phyloP scores from a whole-genome alignment of 2,329 filamentous ascomycete species.

The Camillea tinctor region DNA sequence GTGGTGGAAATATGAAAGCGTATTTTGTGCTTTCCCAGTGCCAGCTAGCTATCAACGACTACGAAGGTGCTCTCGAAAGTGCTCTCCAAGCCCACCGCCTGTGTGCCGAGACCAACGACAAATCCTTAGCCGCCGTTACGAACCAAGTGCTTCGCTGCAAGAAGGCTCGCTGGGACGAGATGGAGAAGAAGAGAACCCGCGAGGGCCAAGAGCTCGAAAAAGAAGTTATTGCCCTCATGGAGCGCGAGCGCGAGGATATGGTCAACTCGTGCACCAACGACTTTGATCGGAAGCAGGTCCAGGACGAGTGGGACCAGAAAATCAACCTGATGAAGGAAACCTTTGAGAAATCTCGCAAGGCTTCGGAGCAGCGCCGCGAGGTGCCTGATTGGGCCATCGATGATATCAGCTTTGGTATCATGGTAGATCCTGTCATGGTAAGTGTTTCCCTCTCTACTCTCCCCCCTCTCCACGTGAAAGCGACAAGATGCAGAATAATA shows the following conservation, averaged over 20 bases:
- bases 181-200: constrained; percentile 61
- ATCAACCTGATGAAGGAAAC: constrained; percentile 42
- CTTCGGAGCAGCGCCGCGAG: constrained; percentile 48
- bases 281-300: constrained; percentile 46
- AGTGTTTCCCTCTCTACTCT: constrained; percentile 27
- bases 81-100: constrained; percentile 72
- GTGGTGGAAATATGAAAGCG: constrained; percentile 71
- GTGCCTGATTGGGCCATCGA: constrained; percentile 78
- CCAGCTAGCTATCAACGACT: constrained; percentile 70
- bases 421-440: constrained; percentile 67
- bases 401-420: constrained; percentile 71
- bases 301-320: constrained; percentile 48
- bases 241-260: constrained; percentile 44
- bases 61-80: constrained; percentile 68
- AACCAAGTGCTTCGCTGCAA: constrained; percentile 75
- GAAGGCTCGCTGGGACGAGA: constrained; percentile 79
- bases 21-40: constrained; percentile 82
- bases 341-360: constrained; percentile 51
- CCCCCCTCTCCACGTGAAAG: not conserved
- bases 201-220: constrained; percentile 57
- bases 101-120: constrained; percentile 62
- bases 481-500: not conserved
- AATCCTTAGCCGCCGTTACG: constrained; percentile 69
- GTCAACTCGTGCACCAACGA: constrained; percentile 25
- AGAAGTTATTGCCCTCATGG: constrained; percentile 56